These are phyloP conservation scores for Fraxinus anomala DNA, from an alignment of 257 asterid species.

Conservation along the genomic window DNA sequence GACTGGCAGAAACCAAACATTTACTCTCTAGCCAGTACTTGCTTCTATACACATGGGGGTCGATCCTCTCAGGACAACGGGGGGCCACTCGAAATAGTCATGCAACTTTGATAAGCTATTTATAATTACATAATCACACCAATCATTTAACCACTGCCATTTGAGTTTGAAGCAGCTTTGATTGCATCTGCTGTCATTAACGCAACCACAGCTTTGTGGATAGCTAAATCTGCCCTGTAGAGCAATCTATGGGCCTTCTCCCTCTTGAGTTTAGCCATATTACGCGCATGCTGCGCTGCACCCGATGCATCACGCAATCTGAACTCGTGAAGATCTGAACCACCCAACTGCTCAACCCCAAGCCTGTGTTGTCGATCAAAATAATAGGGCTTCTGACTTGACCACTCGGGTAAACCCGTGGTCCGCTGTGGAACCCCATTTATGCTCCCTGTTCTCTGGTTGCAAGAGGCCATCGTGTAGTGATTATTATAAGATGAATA, in stretches of 20 bases:
- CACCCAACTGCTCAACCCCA: conserved; percentile 40
- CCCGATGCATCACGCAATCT: conserved; percentile 67
- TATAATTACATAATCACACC: conserved; percentile 27
- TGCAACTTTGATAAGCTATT: conserved; percentile 20
- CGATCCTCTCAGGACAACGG: conserved; percentile 10
- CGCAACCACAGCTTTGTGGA: conserved; percentile 81
- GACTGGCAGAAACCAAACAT: conserved; percentile 37
- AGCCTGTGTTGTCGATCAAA: conserved; percentile 43
- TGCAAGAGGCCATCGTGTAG: conserved; percentile 41
- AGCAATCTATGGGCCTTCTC: conserved; percentile 75
- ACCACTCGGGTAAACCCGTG: conserved; percentile 50
- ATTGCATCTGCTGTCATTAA: conserved; percentile 83
- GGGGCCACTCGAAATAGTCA: conserved; percentile 14
- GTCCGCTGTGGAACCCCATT: conserved; percentile 62
- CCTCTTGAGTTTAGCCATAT: conserved; percentile 77
- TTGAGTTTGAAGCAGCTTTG: conserved; percentile 45
- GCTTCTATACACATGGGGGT: conserved; percentile 28
- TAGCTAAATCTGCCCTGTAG: conserved; percentile 68
- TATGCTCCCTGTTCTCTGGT: conserved; percentile 47
- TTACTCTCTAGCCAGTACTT: conserved; percentile 27
- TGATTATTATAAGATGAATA: conserved; percentile 44
- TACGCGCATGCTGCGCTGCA: conserved; percentile 64
- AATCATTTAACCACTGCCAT: conserved; percentile 36
- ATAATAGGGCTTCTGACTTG: conserved; percentile 44
- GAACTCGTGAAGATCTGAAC: conserved; percentile 62